A percentile compares a stretch with the other conserved stretches of the same genome.
These are phyloP conservation scores for Lachancea waltii DNA, from an alignment of 805 yeast genomes.

Conservation along the genomic window DNA sequence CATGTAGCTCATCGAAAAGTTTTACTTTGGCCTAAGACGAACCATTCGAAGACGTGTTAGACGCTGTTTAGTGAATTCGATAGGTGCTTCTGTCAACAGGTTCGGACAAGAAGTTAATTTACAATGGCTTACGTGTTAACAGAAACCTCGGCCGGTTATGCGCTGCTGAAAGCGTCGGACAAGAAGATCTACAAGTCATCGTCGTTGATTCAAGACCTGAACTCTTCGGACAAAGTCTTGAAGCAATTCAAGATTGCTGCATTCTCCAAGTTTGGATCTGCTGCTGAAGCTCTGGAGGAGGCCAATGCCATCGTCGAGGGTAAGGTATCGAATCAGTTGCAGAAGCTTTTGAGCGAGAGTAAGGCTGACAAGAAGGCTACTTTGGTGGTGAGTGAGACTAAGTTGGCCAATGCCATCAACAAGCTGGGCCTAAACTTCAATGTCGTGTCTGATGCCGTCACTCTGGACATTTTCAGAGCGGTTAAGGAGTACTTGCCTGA, in stretches of 20 bases:
- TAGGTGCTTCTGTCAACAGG: neutral
- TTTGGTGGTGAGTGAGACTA: slow-evolving; percentile 88
- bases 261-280: slow-evolving; percentile 88
- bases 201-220: slow-evolving; percentile 65
- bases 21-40: slow-evolving; percentile 1
- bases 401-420: slow-evolving; percentile 93
- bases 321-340: slow-evolving; percentile 79
- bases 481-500: slow-evolving; percentile 92
- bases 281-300: slow-evolving; percentile 95
- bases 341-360: slow-evolving; percentile 65
- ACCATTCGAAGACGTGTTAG: slow-evolving; percentile 2
- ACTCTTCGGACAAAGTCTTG: slow-evolving; percentile 77
- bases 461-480: slow-evolving; percentile 91
- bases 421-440: slow-evolving; percentile 82
- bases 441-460: slow-evolving; percentile 91
- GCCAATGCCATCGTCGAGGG: slow-evolving; percentile 90
- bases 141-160: slow-evolving; percentile 98
- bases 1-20: slow-evolving; percentile 7
- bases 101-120: slow-evolving; percentile 3
- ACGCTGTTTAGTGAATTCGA: neutral
- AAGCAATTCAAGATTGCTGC: slow-evolving; percentile 91
- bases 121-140: slow-evolving; percentile 83
- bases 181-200: slow-evolving; percentile 90
- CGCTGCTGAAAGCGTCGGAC: slow-evolving; percentile 94
- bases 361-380: slow-evolving; percentile 79